A percentile compares a stretch with the other conserved stretches of the same genome.
Conservation (phyloP, 106 monocot genomes). For the Apostasia ramifera region DNA sequence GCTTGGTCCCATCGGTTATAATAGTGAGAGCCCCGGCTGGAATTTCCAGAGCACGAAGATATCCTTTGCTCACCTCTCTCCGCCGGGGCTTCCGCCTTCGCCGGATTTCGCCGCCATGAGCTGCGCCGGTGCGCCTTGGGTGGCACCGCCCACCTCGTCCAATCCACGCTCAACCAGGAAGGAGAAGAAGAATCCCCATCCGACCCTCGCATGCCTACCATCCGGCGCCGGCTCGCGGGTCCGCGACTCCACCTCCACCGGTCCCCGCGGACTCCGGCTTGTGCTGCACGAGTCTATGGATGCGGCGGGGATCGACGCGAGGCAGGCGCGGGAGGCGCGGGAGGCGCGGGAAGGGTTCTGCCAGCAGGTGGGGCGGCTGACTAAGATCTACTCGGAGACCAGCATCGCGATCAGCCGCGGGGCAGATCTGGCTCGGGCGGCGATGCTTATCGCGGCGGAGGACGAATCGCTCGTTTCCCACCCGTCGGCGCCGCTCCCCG, state of each 20-base stretch:
- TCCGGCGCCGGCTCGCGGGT: background rate
- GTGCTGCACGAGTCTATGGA: conserved; percentile 59
- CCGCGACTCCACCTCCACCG: background rate
- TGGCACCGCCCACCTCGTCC: background rate
- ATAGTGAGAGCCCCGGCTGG: too few species aligned
- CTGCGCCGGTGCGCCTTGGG: background rate
- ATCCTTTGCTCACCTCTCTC: too few species aligned
- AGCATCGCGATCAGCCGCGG: conserved; percentile 36
- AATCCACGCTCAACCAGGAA: background rate
- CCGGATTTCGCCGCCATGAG: background rate
- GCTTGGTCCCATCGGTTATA: too few species aligned
- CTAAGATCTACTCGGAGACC: conserved; percentile 18
- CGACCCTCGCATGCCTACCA: background rate
- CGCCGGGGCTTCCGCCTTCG: background rate
- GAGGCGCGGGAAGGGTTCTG: conserved; percentile 42
- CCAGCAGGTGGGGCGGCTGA: conserved; percentile 28
- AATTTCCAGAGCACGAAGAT: too few species aligned
- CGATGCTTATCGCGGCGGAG: conserved; percentile 53
- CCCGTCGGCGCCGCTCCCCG: conserved; percentile 54
- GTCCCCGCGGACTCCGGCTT: conserved; percentile 9
- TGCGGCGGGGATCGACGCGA: conserved; percentile 46
- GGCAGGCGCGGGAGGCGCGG: conserved; percentile 47
- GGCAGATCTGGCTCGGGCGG: conserved; percentile 39
- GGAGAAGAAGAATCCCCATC: background rate
- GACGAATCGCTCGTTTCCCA: conserved; percentile 66